Conservation (phyloP, 192 early-diverging fungal species). For the Mortierella hygrophila region DNA sequence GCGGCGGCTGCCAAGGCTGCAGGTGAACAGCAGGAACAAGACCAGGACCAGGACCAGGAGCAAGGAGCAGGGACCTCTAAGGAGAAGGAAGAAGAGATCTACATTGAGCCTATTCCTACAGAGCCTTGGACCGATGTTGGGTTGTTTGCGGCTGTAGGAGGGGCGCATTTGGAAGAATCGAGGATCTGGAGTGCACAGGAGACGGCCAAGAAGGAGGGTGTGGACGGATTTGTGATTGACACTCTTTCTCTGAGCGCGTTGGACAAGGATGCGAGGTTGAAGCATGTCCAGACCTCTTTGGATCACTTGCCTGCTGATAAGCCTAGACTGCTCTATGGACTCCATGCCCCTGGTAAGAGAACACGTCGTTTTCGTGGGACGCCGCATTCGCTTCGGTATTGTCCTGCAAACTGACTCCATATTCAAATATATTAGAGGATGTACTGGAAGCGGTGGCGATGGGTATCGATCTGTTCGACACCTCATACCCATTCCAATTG, state of each 20-base stretch:
- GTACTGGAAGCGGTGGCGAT: constrained; percentile 60
- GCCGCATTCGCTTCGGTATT: neutral
- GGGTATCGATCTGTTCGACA: constrained; percentile 82
- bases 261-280: constrained; percentile 36
- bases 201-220: constrained; percentile 58
- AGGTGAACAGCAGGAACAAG: neutral
- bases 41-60: neutral
- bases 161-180: constrained; percentile 57
- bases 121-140: constrained; percentile 37
- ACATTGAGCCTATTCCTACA: constrained; percentile 12
- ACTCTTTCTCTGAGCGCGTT: constrained; percentile 12
- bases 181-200: constrained; percentile 59
- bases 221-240: constrained; percentile 40
- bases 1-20: neutral
- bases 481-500: constrained; percentile 72
- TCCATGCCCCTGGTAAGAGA: constrained; percentile 61
- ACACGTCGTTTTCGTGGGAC: no score
- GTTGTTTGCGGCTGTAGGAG: constrained; percentile 65
- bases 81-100: neutral
- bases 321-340: constrained; percentile 64
- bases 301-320: constrained; percentile 62
- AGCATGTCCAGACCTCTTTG: constrained; percentile 60
- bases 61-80: neutral
- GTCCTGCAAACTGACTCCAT: neutral
- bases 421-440: constrained; percentile 47